Evolutionary conservation across 768 basidiomycete genomes (phyloP).

Genomic region (Gymnopilus dilepis): DNA sequence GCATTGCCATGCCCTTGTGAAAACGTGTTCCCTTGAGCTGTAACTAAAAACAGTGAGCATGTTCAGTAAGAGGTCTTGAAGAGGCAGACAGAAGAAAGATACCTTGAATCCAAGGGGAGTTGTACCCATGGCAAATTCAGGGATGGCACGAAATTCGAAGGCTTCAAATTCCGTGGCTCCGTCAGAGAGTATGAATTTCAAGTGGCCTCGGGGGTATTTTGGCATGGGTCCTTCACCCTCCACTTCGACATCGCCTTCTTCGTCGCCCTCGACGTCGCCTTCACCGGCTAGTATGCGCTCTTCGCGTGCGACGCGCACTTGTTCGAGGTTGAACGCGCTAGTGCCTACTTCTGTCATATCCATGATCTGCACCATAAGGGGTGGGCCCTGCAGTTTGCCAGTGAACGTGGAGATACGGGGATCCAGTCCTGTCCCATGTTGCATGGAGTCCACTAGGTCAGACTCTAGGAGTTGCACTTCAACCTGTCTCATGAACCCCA

Average conservation of each 20-base stretch:
- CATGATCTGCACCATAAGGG: slow-evolving; percentile 76
- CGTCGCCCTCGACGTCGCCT: slow-evolving; percentile 48
- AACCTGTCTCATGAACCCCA: slow-evolving; percentile 58
- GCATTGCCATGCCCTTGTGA: slow-evolving; percentile 73
- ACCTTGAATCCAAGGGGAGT: slow-evolving; percentile 90
- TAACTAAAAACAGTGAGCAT: slow-evolving; percentile 49
- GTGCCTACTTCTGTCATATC: slow-evolving; percentile 84
- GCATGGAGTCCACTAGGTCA: slow-evolving; percentile 73
- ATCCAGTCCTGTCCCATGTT: slow-evolving; percentile 72
- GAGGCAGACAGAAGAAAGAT: slow-evolving; percentile 8
- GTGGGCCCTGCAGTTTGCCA: slow-evolving; percentile 41
- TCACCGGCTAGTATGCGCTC: slow-evolving; percentile 65
- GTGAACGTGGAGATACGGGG: slow-evolving; percentile 43
- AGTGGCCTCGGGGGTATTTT: slow-evolving; percentile 81
- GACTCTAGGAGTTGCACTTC: slow-evolving; percentile 75
- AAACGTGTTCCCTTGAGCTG: slow-evolving; percentile 71
- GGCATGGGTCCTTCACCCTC: slow-evolving; percentile 80
- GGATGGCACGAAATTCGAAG: slow-evolving; percentile 77
- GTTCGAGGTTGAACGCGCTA: slow-evolving; percentile 82
- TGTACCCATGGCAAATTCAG: slow-evolving; percentile 68
- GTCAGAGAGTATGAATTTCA: slow-evolving; percentile 78
- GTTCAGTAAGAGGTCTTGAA: background rate
- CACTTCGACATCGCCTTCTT: slow-evolving; percentile 60
- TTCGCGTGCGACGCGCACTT: slow-evolving; percentile 65
- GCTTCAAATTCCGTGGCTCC: slow-evolving; percentile 72